phyloP scores from a whole-genome alignment of 2,329 filamentous ascomycete genomes.

The Alternaria sp. region DNA sequence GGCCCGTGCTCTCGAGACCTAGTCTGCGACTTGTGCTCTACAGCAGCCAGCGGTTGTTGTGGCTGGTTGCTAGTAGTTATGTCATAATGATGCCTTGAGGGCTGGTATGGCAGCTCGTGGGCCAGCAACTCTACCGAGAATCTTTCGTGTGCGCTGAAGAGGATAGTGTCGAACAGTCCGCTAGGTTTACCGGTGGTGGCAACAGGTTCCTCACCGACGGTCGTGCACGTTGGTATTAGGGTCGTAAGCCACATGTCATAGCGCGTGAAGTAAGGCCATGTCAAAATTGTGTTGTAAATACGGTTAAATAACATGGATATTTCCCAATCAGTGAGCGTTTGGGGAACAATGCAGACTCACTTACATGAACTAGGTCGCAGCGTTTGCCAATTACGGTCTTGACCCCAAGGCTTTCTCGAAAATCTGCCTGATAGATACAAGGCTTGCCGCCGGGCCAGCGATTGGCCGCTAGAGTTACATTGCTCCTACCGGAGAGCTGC shows the following conservation, averaged over 20 bases:
- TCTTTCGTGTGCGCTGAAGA: neutral
- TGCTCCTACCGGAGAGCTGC: neutral
- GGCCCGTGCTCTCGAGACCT: neutral
- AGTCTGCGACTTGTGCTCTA: neutral
- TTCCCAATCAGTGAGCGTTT: neutral
- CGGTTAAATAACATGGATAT: neutral
- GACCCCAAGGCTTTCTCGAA: constrained; percentile 1
- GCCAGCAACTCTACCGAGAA: neutral
- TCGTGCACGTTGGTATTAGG: neutral
- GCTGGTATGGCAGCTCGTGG: neutral
- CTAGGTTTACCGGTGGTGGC: neutral
- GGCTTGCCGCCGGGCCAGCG: neutral
- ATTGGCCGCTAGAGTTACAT: neutral
- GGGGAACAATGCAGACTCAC: neutral
- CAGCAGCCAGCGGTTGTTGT: neutral
- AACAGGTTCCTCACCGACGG: neutral
- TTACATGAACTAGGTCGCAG: neutral
- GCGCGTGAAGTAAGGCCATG: neutral
- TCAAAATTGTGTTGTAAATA: neutral
- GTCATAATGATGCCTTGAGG: too few relatives aligned
- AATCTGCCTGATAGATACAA: neutral
- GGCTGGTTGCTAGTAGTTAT: neutral
- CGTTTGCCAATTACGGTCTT: neutral
- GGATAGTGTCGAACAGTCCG: neutral
- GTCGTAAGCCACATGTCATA: neutral